Evolutionary conservation across 768 basidiomycete genomes (phyloP).

Genomic region (Pilatotrama ljubarskyi): DNA sequence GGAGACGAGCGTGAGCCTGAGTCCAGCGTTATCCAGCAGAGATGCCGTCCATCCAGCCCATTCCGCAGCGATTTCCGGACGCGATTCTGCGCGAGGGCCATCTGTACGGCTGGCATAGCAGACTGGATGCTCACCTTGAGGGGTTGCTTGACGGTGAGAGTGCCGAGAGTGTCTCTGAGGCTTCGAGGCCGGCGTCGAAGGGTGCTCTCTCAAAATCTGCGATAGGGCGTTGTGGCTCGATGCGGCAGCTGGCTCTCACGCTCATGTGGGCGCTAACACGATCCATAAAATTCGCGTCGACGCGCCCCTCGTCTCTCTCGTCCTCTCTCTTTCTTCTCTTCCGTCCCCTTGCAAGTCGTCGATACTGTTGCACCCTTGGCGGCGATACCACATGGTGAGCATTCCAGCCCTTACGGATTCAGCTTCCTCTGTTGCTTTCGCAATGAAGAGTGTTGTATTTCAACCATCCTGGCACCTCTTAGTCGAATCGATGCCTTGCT

Average conservation of each 20-base stretch:
- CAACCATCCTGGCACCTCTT: constrained; percentile 87
- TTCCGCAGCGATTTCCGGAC: background rate
- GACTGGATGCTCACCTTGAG: constrained; percentile 18
- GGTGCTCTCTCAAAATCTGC: constrained; percentile 10
- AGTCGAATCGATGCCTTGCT: constrained; percentile 65
- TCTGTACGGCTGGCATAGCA: background rate
- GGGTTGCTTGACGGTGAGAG: constrained; percentile 19
- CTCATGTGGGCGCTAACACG: background rate
- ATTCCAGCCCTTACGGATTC: constrained; percentile 24
- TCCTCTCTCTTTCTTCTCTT: background rate
- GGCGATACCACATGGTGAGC: constrained; percentile 27
- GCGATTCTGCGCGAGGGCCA: background rate
- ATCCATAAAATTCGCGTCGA: constrained; percentile 4
- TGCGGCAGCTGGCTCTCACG: constrained; percentile 10
- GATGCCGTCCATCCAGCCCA: constrained; percentile 16
- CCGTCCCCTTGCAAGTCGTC: background rate
- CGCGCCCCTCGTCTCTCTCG: background rate
- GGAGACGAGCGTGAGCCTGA: background rate
- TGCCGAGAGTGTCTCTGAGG: constrained; percentile 20
- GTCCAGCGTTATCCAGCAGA: constrained; percentile 18
- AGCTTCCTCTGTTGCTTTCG: constrained; percentile 24
- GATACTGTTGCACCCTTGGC: background rate
- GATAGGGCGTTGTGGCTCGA: background rate
- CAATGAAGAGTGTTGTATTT: constrained; percentile 82
- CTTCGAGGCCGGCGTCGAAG: constrained; percentile 11